Evolutionary conservation across 1,284 basidiomycete species (phyloP).

Genomic region (Sporisorium reilianum): DNA sequence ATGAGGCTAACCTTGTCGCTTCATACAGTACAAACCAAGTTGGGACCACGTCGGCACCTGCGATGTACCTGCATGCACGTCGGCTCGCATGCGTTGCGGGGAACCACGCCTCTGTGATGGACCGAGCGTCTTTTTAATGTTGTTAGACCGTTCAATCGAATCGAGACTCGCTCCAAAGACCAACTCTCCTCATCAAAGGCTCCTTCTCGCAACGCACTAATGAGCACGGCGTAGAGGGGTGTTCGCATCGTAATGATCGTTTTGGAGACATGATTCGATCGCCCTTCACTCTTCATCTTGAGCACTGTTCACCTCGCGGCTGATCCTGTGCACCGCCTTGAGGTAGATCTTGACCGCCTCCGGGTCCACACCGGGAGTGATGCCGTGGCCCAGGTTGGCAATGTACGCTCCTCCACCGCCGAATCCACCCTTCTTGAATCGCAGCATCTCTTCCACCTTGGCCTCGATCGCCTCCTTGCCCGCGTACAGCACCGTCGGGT

Average conservation of each 20-base stretch:
- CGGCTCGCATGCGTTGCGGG: constrained; percentile 13
- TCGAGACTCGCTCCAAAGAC: not conserved
- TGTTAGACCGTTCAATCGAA: not conserved
- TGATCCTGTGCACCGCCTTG: constrained; percentile 63
- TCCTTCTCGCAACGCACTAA: not conserved
- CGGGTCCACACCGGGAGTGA: constrained; percentile 72
- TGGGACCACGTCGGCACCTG: not conserved
- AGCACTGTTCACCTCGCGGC: constrained; percentile 57
- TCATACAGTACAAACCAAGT: too few relatives aligned
- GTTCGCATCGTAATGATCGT: not conserved
- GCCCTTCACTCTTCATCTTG: constrained; percentile 38
- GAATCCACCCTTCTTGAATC: constrained; percentile 76
- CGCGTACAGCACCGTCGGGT: constrained; percentile 88
- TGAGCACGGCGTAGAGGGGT: not conserved
- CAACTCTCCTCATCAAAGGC: not conserved
- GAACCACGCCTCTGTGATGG: not conserved
- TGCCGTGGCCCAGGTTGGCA: constrained; percentile 95
- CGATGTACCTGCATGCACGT: constrained; percentile 7
- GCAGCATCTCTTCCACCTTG: constrained; percentile 83
- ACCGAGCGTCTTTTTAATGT: not conserved
- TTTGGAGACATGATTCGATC: not conserved
- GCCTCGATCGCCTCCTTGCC: constrained; percentile 82
- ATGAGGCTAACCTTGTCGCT: not conserved
- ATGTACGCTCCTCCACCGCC: constrained; percentile 75
- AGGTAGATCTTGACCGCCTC: constrained; percentile 65